Base-by-base conservation (phyloP, 768 basidiomycete species). In the Boletus vinaceobasis region DNA sequence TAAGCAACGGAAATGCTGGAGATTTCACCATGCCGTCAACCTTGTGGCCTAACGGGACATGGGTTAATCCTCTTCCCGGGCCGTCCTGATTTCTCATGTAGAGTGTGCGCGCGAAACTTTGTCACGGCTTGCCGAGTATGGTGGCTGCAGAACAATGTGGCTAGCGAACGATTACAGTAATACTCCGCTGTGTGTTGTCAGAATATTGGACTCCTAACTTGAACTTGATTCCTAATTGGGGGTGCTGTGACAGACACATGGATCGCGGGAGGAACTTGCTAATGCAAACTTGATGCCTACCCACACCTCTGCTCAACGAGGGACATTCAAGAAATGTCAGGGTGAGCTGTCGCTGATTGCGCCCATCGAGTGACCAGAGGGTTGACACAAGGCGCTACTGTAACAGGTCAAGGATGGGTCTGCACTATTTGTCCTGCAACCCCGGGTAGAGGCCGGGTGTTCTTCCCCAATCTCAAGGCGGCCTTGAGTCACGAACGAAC, bases 21-120 rank as follows among this genome's bases (percentile, higher is more conserved):
- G 90, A 93, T 70, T 94, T 88, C 62, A 91, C 92, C 0, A 88
- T 80, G 75, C 77, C 90, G 7, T 90, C 88, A 7, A 84, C 80
- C 4, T 72, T 89, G 48, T 87, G 82, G 77, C 82, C 85, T 3
- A 93, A 93, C 66, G 87, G 88, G 48, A 90, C 89, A 15, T 93
- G 89, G 89, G 76, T 83, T 40, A 79, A 90, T 65, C 84, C 93
- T 23, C 70, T 75, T 19, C 75, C 83, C 11, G 92, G 91, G n/a
- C 76, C 87, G 46, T 85, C 87, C 11, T 60, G 29, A 56, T 32
- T 43, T 50, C 11, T 26, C 31, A 21, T 21, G 7, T 21, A 15
- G n/a, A n/a, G 48, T 5, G 13, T 21, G 33, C 27, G 52, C 7
- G 2, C 13, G 10, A 32, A 23, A 43, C 57, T 31, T 43, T 23